A percentile compares a stretch with the other conserved stretches of the same genome.
Conservation (phyloP, 805 yeast genomes). For the Hanseniaspora osmophila region DNA sequence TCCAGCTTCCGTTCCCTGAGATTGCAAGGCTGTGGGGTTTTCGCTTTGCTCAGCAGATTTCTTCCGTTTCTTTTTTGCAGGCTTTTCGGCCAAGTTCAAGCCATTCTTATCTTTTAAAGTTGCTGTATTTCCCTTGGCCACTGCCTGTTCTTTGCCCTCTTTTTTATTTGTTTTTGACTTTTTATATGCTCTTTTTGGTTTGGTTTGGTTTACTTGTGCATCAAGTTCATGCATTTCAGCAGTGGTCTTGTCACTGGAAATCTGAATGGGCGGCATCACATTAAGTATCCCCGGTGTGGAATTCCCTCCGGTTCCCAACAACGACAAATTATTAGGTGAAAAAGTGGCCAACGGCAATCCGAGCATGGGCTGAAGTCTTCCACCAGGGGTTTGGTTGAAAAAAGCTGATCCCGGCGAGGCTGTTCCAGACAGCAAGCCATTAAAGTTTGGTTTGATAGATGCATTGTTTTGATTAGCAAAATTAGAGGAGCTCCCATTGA, state of each 20-base stretch:
- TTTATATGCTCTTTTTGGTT: too few relatives aligned
- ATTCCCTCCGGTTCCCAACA: too few relatives aligned
- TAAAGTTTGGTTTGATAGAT: background rate
- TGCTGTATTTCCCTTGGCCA: background rate
- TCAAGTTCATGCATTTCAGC: too few relatives aligned
- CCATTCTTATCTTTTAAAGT: background rate
- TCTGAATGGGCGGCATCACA: too few relatives aligned
- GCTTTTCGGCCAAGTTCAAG: background rate
- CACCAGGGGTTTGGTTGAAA: background rate
- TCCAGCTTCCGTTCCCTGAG: too few relatives aligned
- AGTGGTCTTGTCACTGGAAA: too few relatives aligned
- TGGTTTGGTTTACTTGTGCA: too few relatives aligned
- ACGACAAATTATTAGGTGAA: background rate
- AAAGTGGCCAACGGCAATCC: background rate
- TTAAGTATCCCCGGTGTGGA: too few relatives aligned
- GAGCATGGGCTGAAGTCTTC: background rate
- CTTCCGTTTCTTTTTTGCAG: background rate
- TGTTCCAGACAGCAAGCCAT: conserved; percentile 18
- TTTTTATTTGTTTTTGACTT: too few relatives aligned
- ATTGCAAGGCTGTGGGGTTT: too few relatives aligned
- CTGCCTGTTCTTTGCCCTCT: background rate
- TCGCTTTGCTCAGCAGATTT: background rate
- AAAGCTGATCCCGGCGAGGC: conserved; percentile 3
- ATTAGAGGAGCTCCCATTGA: conserved; percentile 11
- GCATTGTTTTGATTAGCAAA: too few relatives aligned